Evolutionary conservation across 2,329 filamentous ascomycete genomes (phyloP).

Genomic region (Hyphodiscus sp.): DNA sequence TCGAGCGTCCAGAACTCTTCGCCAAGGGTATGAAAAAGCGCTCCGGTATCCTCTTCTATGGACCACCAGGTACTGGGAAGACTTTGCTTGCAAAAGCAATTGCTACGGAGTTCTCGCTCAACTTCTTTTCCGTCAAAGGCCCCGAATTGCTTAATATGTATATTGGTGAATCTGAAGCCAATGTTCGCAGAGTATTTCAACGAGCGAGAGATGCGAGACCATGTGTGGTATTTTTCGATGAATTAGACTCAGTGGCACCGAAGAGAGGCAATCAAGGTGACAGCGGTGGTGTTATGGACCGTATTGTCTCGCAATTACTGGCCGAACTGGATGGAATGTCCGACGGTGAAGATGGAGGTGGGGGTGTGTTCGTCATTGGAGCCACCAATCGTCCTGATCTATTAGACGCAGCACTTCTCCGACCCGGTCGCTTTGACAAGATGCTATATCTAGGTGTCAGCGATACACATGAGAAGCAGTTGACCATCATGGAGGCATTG

Average conservation of each 20-base stretch:
- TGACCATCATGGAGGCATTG: slow-evolving; percentile 86
- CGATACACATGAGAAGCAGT: slow-evolving; percentile 94
- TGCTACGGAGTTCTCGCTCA: slow-evolving; percentile 86
- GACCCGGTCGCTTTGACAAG: slow-evolving; percentile 93
- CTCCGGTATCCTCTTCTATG: slow-evolving; percentile 87
- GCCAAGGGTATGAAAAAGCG: slow-evolving; percentile 98
- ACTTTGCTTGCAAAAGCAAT: slow-evolving; percentile 90
- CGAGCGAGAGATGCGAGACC: slow-evolving; percentile 78
- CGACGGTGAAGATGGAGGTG: slow-evolving; percentile 71
- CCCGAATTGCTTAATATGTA: slow-evolving; percentile 94
- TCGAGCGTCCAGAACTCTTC: slow-evolving; percentile 88
- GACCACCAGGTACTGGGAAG: slow-evolving; percentile 85
- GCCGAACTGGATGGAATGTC: slow-evolving; percentile 98
- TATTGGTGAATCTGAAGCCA: slow-evolving; percentile 89
- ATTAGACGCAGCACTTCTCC: slow-evolving; percentile 80
- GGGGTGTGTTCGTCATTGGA: slow-evolving; percentile 93
- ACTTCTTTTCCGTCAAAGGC: slow-evolving; percentile 91
- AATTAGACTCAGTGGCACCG: slow-evolving; percentile 87
- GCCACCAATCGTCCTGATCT: slow-evolving; percentile 93
- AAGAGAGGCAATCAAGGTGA: slow-evolving; percentile 97
- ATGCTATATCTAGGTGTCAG: slow-evolving; percentile 97
- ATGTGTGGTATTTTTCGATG: slow-evolving; percentile 90
- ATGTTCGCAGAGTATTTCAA: slow-evolving; percentile 84
- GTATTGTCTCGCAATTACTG: slow-evolving; percentile 89
- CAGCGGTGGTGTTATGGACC: slow-evolving; percentile 95